Conservation (phyloP, 306 rosid genomes). For the Begonia fuchsioides region DNA sequence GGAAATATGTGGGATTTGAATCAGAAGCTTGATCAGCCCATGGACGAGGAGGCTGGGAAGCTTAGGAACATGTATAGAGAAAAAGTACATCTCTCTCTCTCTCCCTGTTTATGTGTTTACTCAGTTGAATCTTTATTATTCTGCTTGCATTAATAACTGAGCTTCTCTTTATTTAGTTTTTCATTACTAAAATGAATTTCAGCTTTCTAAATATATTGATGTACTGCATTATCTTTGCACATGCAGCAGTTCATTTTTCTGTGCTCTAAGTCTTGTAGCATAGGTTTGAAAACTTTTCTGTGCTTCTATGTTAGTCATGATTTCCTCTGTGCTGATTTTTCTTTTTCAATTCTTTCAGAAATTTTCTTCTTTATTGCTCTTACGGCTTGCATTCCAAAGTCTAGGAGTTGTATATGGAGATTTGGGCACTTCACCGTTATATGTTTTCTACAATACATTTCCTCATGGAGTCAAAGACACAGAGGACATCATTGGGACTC, state of each 20-base stretch:
- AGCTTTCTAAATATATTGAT: too few species aligned
- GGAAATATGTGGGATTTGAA: slow-evolving; percentile 93
- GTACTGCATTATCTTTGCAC: too few species aligned
- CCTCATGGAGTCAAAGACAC: slow-evolving; percentile 51
- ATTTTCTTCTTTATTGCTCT: slow-evolving; percentile 63
- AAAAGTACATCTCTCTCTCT: slow-evolving; percentile 34
- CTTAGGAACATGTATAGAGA: slow-evolving; percentile 82
- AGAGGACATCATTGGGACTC: slow-evolving; percentile 87
- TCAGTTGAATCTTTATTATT: too few species aligned
- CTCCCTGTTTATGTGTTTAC: not conserved
- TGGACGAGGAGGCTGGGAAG: slow-evolving; percentile 93
- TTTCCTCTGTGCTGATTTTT: slow-evolving; percentile 16
- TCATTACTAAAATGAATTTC: too few species aligned
- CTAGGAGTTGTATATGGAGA: slow-evolving; percentile 98
- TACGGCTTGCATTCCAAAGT: slow-evolving; percentile 89
- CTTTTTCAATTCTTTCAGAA: slow-evolving; percentile 40
- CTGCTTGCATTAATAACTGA: too few species aligned
- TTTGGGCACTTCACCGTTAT: slow-evolving; percentile 95
- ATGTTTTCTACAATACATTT: slow-evolving; percentile 89
- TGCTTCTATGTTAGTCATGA: not conserved
- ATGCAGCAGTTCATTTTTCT: too few species aligned
- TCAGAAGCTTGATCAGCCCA: slow-evolving; percentile 86
- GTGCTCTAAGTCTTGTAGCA: too few species aligned
- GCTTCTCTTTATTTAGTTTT: too few species aligned
- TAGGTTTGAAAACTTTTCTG: too few species aligned